These are phyloP conservation scores for Tuber aestivum DNA, from an alignment of 495 filamentous ascomycete species.

Conservation along the genomic window DNA sequence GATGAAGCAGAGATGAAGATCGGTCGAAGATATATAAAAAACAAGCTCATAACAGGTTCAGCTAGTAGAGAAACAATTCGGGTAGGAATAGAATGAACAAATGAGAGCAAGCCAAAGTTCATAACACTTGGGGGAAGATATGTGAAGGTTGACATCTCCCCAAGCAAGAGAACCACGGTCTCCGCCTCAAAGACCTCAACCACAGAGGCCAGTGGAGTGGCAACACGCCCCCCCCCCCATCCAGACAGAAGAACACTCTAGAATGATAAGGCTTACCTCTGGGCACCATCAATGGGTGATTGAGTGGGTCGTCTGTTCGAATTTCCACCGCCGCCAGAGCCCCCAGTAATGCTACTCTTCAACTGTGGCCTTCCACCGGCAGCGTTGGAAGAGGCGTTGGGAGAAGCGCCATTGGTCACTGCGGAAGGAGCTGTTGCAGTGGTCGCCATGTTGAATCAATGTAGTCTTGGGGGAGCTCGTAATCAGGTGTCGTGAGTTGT, in stretches of 20 bases:
- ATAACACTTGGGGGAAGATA: background rate
- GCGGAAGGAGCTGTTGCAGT: constrained; percentile 41
- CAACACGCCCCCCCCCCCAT: background rate
- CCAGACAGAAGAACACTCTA: constrained; percentile 6
- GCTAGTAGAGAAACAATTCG: background rate
- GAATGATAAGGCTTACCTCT: constrained; percentile 37
- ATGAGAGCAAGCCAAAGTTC: background rate
- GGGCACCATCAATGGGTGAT: constrained; percentile 38
- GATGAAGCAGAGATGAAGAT: background rate
- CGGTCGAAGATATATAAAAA: background rate
- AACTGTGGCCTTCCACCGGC: constrained; percentile 37
- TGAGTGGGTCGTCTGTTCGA: constrained; percentile 36
- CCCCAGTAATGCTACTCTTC: constrained; percentile 34
- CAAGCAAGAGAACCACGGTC: background rate
- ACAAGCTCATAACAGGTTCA: background rate
- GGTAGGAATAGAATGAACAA: background rate
- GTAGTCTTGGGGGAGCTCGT: constrained; percentile 27
- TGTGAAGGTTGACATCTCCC: background rate
- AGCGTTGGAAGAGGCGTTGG: constrained; percentile 21
- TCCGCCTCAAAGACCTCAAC: constrained; percentile 10
- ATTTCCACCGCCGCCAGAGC: constrained; percentile 28
- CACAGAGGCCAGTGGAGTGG: constrained; percentile 13
- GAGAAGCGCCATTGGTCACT: constrained; percentile 31
- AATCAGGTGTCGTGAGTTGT: constrained; percentile 18
- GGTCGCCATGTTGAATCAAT: constrained; percentile 31